These are phyloP conservation scores for Withania somnifera DNA, from an alignment of 305 asterid species.

Conservation along the genomic window DNA sequence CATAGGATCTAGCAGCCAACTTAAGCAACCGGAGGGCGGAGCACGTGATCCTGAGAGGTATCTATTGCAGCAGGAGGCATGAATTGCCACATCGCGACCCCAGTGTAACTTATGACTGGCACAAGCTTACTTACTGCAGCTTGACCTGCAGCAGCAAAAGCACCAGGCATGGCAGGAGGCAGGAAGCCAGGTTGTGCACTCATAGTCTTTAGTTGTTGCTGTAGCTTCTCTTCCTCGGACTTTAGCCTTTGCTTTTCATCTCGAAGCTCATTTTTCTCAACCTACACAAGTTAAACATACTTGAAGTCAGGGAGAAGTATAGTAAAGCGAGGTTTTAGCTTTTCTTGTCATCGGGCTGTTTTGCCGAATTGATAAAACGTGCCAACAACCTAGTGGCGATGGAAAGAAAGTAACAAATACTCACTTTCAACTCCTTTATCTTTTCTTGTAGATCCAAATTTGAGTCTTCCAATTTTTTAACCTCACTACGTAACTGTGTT, in stretches of 20 bases:
- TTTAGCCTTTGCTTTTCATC: slow-evolving; percentile 91
- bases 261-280: slow-evolving; percentile 87
- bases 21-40: slow-evolving; percentile 46
- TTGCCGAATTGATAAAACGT: background rate
- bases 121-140: slow-evolving; percentile 54
- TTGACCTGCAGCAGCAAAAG: slow-evolving; percentile 58
- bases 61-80: slow-evolving; percentile 44
- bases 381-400: background rate
- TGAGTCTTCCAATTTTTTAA: slow-evolving; percentile 75
- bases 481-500: slow-evolving; percentile 59
- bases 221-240: slow-evolving; percentile 80
- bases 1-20: slow-evolving; percentile 17
- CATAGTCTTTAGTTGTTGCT: slow-evolving; percentile 71
- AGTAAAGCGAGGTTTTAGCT: background rate
- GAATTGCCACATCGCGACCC: slow-evolving; percentile 47
- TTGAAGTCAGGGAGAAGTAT: background rate
- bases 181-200: slow-evolving; percentile 46
- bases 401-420: background rate
- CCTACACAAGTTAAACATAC: slow-evolving; percentile 19
- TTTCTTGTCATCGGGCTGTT: background rate
- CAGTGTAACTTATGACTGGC: slow-evolving; percentile 40
- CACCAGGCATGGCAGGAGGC: slow-evolving; percentile 48
- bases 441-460: slow-evolving; percentile 62
- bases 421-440: slow-evolving; percentile 81
- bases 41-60: slow-evolving; percentile 36